Base-by-base conservation (phyloP, 2,329 filamentous ascomycete genomes). In the Fusarium sp. region DNA sequence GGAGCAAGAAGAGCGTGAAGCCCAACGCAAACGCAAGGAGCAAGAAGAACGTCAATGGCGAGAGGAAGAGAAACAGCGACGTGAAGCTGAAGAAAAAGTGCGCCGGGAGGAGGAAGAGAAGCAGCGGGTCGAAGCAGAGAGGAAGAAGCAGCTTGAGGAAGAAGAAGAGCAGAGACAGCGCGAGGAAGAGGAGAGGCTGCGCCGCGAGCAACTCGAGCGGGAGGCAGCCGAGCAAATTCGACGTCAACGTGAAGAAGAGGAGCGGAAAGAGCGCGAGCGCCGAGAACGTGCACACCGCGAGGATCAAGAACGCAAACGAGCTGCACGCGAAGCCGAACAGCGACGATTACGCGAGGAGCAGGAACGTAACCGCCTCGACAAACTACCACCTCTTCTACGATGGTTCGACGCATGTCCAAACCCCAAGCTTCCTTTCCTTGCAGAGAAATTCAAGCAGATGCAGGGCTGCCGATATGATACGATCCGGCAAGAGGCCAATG, bases 381-480 rank as follows among this genome's bases (percentile, higher is more conserved):
- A 85, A 67, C 75, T 90, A 19, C 89, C 89, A 6, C 83, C 87
- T 39, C 78, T 90, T 33, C 76, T 91, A 44, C 85, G 84, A 47
- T 90, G 88, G 88, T 82, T 91, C 24, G 84, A 88, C 54, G 77
- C 75, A 20, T 83, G 80, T 47, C 73, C 81, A 7, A 83, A 88
- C 61, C 84, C 87, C 15, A 87, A 85, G 73, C 78, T 78, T 7
- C 74, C 81, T 7, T 79, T 81, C 20, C 74, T 87, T 48, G 86
- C 87, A 6, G 79, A 83, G 51, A 83, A 84, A 43, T 89, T 90
- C 74, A 81, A 81, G 64, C 80, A 78, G 46, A 85, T 89, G 64
- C 83, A 87, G 68, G 88, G 88, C 17, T 86, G 89, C 47, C 85
- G 89, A 22, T 90, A 87, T 72, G 88, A 90, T 75, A 90, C 87